These are phyloP conservation scores for Eucalyptus camaldulensis DNA, from an alignment of 345 rosid species.

Conservation along the genomic window DNA sequence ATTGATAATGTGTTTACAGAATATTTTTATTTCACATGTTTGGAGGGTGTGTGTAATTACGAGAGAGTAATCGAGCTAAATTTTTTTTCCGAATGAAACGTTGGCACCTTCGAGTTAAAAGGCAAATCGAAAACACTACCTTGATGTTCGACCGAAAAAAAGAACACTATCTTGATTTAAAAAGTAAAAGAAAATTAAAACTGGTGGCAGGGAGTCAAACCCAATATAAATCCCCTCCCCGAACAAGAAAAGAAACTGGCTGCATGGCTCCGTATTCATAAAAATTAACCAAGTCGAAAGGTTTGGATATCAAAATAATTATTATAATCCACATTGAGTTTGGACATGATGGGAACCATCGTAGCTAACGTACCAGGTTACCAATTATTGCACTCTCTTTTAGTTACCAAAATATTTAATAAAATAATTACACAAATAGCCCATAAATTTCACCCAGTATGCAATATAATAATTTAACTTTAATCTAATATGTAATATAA, in stretches of 20 bases:
- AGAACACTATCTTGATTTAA: not conserved
- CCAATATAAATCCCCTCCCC: not conserved
- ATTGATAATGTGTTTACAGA: not conserved
- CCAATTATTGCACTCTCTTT: not conserved
- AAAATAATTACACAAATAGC: too few relatives aligned
- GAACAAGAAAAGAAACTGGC: not conserved
- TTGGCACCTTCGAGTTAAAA: not conserved
- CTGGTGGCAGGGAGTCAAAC: not conserved
- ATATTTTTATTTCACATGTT: not conserved
- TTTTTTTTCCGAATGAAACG: not conserved
- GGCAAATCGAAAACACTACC: not conserved
- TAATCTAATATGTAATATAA: rapidly evolving
- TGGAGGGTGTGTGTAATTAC: not conserved
- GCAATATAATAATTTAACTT: rapidly evolving
- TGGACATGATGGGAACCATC: not conserved
- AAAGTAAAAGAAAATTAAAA: not conserved
- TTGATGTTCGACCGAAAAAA: not conserved
- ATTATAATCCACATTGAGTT: not conserved
- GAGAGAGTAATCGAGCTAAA: not conserved
- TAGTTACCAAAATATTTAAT: too few relatives aligned
- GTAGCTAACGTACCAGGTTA: not conserved
- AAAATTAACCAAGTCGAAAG: not conserved
- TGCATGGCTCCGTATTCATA: not conserved
- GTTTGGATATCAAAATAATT: not conserved
- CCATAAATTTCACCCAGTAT: rapidly evolving